These are phyloP conservation scores for Guyanaporus albipodus DNA, from an alignment of 768 basidiomycete genomes.

Conservation along the genomic window DNA sequence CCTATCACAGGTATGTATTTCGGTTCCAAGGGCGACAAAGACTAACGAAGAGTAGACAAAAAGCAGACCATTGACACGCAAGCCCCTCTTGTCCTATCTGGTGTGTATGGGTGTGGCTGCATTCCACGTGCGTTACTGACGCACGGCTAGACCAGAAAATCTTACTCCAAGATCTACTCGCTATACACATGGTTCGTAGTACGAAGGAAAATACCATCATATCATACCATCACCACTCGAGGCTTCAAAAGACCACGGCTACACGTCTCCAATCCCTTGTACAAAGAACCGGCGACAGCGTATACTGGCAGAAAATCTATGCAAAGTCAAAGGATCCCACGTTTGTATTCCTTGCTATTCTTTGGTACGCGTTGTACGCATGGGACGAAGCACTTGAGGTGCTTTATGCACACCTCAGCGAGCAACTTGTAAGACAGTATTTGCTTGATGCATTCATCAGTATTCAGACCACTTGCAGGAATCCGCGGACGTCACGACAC, in stretches of 20 bases:
- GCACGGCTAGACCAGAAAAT: constrained; percentile 14
- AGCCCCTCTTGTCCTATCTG: constrained; percentile 26
- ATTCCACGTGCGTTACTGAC: neutral
- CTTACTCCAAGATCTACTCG: constrained; percentile 35
- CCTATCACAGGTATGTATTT: constrained; percentile 17
- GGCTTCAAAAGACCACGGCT: constrained; percentile 25
- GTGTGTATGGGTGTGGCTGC: constrained; percentile 1
- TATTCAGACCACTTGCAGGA: constrained; percentile 34
- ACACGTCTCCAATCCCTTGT: constrained; percentile 28
- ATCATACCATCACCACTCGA: constrained; percentile 33
- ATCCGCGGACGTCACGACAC: constrained; percentile 35
- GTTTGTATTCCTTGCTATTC: constrained; percentile 34
- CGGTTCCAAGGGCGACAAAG: neutral
- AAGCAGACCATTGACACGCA: constrained; percentile 34
- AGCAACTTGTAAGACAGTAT: constrained; percentile 34
- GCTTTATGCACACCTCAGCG: constrained; percentile 48
- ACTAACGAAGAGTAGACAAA: constrained; percentile 12
- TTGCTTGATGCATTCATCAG: neutral
- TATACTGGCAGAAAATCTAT: constrained; percentile 37
- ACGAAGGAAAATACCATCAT: constrained; percentile 28
- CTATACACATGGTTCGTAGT: constrained; percentile 37
- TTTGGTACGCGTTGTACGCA: constrained; percentile 60
- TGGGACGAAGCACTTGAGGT: constrained; percentile 59
- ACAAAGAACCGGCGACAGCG: constrained; percentile 32
- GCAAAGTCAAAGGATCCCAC: constrained; percentile 30